A percentile compares a stretch with the other conserved stretches of the same genome.
phyloP scores from a whole-genome alignment of 768 basidiomycete species.

The Hydnomerulius pinastri region DNA sequence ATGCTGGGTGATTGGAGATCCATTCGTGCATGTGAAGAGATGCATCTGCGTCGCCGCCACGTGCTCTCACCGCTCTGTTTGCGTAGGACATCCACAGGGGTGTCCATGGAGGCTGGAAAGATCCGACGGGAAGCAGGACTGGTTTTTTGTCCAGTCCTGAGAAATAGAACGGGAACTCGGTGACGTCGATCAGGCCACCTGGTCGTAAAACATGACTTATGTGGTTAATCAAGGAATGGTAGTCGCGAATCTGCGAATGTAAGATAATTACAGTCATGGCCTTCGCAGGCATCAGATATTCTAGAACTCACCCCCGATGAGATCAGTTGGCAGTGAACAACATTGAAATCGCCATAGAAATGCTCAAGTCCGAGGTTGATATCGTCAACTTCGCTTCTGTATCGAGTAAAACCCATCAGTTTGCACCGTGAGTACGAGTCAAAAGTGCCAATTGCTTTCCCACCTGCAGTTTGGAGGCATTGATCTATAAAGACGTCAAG shows the following conservation, averaged over 20 bases:
- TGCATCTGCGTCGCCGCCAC: slow-evolving; percentile 67
- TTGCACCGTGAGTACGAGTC: slow-evolving; percentile 1
- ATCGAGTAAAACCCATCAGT: slow-evolving; percentile 10
- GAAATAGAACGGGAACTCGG: slow-evolving; percentile 71
- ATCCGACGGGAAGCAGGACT: slow-evolving; percentile 43
- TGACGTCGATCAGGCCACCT: slow-evolving; percentile 63
- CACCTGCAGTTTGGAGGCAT: slow-evolving; percentile 77
- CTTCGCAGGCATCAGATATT: slow-evolving; percentile 9
- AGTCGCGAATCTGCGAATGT: slow-evolving; percentile 63
- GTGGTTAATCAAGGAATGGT: slow-evolving; percentile 61
- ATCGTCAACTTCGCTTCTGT: slow-evolving; percentile 81
- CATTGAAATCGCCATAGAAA: slow-evolving; percentile 77
- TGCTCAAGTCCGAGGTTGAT: slow-evolving; percentile 84
- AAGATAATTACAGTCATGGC: slow-evolving; percentile 18
- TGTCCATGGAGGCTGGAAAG: slow-evolving; percentile 55
- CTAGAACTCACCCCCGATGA: slow-evolving; percentile 64
- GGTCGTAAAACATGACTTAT: slow-evolving; percentile 68
- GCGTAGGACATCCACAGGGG: slow-evolving; percentile 62
- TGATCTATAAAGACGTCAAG: slow-evolving; percentile 39
- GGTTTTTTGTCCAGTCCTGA: slow-evolving; percentile 53
- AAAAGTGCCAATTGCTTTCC: slow-evolving; percentile 11
- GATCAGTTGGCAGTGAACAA: slow-evolving; percentile 71
- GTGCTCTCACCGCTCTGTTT: slow-evolving; percentile 51
- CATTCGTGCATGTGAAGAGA: slow-evolving; percentile 56
- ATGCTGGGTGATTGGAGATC: slow-evolving; percentile 53